phyloP scores from a whole-genome alignment of 78 protist species.

The Dictyostelium purpureum region DNA sequence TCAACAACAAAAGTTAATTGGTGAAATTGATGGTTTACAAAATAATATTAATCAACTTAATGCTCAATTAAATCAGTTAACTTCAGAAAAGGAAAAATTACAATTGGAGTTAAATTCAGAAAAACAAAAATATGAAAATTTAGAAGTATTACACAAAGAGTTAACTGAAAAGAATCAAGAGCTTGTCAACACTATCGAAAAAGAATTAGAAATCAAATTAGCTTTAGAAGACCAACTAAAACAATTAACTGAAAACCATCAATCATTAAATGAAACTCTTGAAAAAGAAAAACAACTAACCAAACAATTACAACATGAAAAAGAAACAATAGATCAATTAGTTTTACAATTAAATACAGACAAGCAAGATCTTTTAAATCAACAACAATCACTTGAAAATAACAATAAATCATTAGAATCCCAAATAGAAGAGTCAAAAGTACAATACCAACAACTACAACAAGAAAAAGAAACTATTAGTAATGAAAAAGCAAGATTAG shows the following conservation, averaged over 20 bases:
- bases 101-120: neutral
- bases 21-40: slow-evolving; percentile 16
- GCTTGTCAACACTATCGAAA: neutral
- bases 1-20: neutral
- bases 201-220: neutral
- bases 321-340: neutral
- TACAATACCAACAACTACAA: neutral
- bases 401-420: neutral
- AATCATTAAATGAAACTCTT: neutral
- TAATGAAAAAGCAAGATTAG: neutral
- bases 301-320: neutral
- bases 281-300: neutral
- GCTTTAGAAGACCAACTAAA: neutral
- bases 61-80: neutral
- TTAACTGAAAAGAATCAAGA: neutral
- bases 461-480: neutral
- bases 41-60: neutral
- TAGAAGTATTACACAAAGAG: neutral
- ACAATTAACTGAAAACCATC: neutral
- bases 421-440: neutral
- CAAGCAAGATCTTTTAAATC: neutral
- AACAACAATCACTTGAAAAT: neutral
- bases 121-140: neutral
- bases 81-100: slow-evolving; percentile 12
- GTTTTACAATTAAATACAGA: neutral